A percentile compares a stretch with the other conserved stretches of the same genome.
Conservation (phyloP, 257 asterid genomes). For the Rehmannia glutinosa region DNA sequence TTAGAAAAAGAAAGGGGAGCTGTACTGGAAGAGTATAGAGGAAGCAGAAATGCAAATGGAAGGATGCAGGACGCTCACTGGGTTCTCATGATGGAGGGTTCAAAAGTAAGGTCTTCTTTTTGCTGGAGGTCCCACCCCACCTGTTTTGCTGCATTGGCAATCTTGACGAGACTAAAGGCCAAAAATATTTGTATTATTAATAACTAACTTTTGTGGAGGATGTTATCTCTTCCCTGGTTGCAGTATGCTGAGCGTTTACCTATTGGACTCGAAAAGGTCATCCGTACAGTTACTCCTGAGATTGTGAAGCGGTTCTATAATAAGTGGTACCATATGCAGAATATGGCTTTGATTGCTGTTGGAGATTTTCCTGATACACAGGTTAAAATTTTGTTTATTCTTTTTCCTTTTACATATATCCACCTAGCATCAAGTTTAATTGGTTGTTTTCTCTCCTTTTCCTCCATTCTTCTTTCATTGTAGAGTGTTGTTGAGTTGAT, state of each 20-base stretch:
- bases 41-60: slow-evolving; percentile 81
- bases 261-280: slow-evolving; percentile 86
- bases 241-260: slow-evolving; percentile 95
- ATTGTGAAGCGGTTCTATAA: slow-evolving; percentile 68
- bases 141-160: slow-evolving; percentile 3
- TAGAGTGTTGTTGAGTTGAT: slow-evolving; percentile 85
- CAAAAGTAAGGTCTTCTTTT: slow-evolving; percentile 52
- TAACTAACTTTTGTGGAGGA: background rate
- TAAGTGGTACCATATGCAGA: slow-evolving; percentile 85
- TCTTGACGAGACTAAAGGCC: background rate
- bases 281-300: slow-evolving; percentile 74
- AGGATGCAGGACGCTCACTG: slow-evolving; percentile 98
- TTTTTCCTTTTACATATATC: background rate
- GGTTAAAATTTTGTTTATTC: slow-evolving; percentile 35
- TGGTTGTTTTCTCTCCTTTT: slow-evolving; percentile 12
- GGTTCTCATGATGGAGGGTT: slow-evolving; percentile 97
- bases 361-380: slow-evolving; percentile 92
- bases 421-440: slow-evolving; percentile 14
- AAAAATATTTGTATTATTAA: background rate
- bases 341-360: slow-evolving; percentile 92
- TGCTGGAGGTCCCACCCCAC: background rate
- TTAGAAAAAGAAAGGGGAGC: slow-evolving; percentile 98
- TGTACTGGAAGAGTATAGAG: slow-evolving; percentile 88
- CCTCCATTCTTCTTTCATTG: slow-evolving; percentile 25
- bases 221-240: slow-evolving; percentile 20